phyloP scores from a whole-genome alignment of 495 filamentous ascomycete species.

The Trichoderma gamsii region DNA sequence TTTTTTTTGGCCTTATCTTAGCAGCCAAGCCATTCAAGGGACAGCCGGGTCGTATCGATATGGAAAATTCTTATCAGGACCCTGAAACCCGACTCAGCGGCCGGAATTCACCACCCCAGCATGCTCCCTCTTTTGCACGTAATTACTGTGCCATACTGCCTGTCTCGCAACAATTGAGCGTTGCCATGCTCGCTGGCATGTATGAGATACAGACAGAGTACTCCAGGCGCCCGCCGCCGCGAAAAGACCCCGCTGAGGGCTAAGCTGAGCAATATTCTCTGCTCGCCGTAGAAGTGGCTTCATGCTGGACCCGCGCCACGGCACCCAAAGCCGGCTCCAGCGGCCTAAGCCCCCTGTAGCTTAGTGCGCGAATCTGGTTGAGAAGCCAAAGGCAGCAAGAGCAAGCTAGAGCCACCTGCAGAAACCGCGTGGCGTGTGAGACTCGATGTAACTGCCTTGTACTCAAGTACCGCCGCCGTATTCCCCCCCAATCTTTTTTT shows the following conservation, averaged over 20 bases:
- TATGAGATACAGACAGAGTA: neutral
- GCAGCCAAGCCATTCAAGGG: conserved; percentile 4
- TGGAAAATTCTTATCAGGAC: neutral
- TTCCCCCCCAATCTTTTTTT: conserved; percentile 16
- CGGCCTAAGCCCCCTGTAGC: neutral
- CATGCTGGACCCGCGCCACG: conserved; percentile 6
- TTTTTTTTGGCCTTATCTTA: conserved; percentile 6
- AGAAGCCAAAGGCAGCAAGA: neutral
- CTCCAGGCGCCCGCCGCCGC: neutral
- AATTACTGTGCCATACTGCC: neutral
- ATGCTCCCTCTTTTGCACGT: neutral
- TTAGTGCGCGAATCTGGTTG: conserved; percentile 18
- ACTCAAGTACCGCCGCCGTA: neutral
- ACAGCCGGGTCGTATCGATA: neutral
- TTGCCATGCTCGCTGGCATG: neutral
- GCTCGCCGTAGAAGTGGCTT: conserved; percentile 2
- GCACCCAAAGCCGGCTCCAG: conserved; percentile 9
- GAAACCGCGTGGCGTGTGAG: neutral
- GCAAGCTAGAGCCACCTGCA: neutral
- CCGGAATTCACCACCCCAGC: neutral
- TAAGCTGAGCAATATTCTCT: neutral
- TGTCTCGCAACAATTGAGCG: neutral
- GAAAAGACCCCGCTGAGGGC: neutral
- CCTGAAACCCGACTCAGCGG: neutral
- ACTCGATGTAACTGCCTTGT: neutral